A percentile compares a stretch with the other conserved stretches of the same genome.
phyloP scores from a whole-genome alignment of 1,284 basidiomycete genomes.

The Moesziomyces sp. region DNA sequence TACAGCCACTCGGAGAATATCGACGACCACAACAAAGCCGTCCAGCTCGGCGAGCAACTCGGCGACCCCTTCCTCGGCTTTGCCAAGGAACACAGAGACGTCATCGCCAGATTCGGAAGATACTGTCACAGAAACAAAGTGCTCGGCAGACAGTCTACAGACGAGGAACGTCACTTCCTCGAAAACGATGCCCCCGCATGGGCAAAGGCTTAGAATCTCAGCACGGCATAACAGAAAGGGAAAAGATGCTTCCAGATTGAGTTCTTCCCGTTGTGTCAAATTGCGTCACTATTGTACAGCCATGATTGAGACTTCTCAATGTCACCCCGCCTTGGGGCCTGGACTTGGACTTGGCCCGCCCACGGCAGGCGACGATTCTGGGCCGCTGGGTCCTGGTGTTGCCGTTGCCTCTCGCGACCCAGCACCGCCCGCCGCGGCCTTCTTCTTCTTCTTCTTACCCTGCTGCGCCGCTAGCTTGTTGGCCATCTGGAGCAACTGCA shows the following conservation, averaged over 20 bases:
- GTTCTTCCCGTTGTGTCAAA: too few species aligned
- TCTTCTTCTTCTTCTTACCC: conserved; percentile 53
- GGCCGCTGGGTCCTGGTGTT: conserved; percentile 33
- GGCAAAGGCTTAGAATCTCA: conserved; percentile 10
- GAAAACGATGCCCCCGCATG: conserved; percentile 21
- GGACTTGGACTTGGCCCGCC: conserved; percentile 27
- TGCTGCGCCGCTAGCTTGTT: conserved; percentile 60
- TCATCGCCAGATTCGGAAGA: conserved; percentile 28
- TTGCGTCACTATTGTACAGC: too few species aligned
- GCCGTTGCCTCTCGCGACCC: conserved; percentile 30
- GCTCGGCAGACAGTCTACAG: conserved; percentile 20
- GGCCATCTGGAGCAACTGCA: conserved; percentile 64
- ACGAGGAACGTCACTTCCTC: conserved; percentile 24
- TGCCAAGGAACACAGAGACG: conserved; percentile 27
- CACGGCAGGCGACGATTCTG: conserved; percentile 33
- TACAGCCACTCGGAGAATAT: conserved; percentile 34
- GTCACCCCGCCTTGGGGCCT: conserved; percentile 23
- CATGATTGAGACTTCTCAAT: too few species aligned
- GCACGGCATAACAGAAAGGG: background rate
- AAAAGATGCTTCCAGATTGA: too few species aligned
- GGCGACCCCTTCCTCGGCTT: conserved; percentile 23
- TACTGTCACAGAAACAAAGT: conserved; percentile 40
- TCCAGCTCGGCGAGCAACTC: conserved; percentile 20
- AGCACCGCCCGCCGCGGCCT: conserved; percentile 14
- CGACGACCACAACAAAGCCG: conserved; percentile 28